A percentile compares a stretch with the other conserved stretches of the same genome.
These are phyloP conservation scores for Parathielavia hyrcaniae DNA, from an alignment of 495 filamentous ascomycete species.

Conservation along the genomic window DNA sequence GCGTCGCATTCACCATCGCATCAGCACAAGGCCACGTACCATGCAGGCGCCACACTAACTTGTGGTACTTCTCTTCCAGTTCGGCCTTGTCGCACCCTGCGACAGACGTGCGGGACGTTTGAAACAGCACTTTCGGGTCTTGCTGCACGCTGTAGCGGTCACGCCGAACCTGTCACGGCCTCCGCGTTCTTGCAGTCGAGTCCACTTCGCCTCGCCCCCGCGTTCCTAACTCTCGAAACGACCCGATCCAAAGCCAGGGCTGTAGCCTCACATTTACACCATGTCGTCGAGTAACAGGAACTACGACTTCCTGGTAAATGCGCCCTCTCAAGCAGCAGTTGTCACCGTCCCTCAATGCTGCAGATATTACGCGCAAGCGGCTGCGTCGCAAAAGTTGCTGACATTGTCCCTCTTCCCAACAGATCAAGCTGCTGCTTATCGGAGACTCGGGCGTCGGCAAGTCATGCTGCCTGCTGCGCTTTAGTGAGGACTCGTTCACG, in stretches of 20 bases:
- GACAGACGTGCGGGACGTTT: background rate
- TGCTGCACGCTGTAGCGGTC: background rate
- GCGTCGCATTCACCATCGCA: background rate
- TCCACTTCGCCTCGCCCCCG: slow-evolving; percentile 1
- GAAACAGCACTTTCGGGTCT: background rate
- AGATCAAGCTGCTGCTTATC: slow-evolving; percentile 99
- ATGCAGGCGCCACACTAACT: background rate
- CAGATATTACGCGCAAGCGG: background rate
- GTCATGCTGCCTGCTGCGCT: slow-evolving; percentile 95
- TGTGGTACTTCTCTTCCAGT: background rate
- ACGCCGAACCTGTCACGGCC: background rate
- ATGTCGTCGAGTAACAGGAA: slow-evolving; percentile 97
- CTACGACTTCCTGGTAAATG: slow-evolving; percentile 89
- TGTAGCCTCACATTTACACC: slow-evolving; percentile 28
- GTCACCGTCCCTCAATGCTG: background rate
- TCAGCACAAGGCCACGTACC: slow-evolving; percentile 3
- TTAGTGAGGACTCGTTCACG: slow-evolving; percentile 98
- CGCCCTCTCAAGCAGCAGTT: slow-evolving; percentile 5
- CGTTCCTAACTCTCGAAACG: background rate
- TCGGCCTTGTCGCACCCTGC: slow-evolving; percentile 1
- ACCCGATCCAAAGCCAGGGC: slow-evolving; percentile 2
- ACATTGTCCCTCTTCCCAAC: slow-evolving; percentile 9
- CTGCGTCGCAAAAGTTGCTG: slow-evolving; percentile 10
- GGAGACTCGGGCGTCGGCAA: slow-evolving; percentile 98
- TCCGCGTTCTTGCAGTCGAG: background rate